These are phyloP conservation scores for Leccinum insigne DNA, from an alignment of 1,284 basidiomycete genomes.

Conservation along the genomic window DNA sequence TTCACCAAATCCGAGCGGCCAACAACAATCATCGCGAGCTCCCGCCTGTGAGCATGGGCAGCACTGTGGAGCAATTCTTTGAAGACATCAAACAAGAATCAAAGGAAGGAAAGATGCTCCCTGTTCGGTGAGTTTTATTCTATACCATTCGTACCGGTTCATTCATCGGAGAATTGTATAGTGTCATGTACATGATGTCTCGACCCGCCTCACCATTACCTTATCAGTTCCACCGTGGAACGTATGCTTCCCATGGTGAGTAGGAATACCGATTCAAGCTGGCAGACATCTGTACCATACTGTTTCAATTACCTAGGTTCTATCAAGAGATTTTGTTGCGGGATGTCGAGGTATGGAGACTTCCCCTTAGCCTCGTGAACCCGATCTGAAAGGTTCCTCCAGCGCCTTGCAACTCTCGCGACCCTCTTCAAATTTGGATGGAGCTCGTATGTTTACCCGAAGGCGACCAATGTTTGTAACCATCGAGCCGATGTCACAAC, in stretches of 20 bases:
- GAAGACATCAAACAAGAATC: constrained; percentile 73
- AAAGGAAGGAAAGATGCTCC: constrained; percentile 70
- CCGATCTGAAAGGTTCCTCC: constrained; percentile 4
- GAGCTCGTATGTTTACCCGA: constrained; percentile 78
- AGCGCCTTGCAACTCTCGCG: constrained; percentile 84
- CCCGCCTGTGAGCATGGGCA: constrained; percentile 84
- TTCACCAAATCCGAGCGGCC: constrained; percentile 85
- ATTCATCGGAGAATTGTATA: constrained; percentile 57
- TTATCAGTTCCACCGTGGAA: constrained; percentile 77
- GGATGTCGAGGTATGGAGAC: constrained; percentile 73
- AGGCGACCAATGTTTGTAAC: constrained; percentile 40
- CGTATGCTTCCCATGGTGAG: constrained; percentile 83
- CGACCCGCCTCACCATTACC: not conserved
- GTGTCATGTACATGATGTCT: not conserved
- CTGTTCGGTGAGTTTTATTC: constrained; percentile 70
- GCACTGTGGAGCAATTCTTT: constrained; percentile 89
- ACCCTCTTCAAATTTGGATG: constrained; percentile 61
- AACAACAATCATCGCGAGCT: constrained; percentile 80
- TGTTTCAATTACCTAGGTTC: constrained; percentile 53
- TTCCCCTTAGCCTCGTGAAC: constrained; percentile 1
- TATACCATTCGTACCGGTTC: not conserved
- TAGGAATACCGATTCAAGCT: not conserved
- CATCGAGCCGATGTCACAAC: too few species aligned
- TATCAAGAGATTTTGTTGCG: constrained; percentile 94
- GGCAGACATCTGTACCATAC: not conserved